These are phyloP conservation scores for Alternaria ventricosa DNA, from an alignment of 2,329 filamentous ascomycete genomes.

Conservation along the genomic window DNA sequence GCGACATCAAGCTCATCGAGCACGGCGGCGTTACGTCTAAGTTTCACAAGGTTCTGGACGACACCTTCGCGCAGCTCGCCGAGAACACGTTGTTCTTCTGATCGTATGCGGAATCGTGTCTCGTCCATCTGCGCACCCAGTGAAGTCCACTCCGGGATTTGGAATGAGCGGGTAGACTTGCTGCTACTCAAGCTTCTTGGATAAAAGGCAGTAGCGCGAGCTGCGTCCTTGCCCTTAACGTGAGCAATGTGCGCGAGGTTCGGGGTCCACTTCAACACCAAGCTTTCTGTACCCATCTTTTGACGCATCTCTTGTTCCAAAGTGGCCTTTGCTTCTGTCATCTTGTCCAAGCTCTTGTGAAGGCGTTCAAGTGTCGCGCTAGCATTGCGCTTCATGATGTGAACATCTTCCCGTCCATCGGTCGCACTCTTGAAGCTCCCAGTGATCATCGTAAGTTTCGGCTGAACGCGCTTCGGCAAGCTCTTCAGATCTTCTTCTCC, in stretches of 20 bases:
- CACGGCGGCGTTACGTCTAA: conserved; percentile 88
- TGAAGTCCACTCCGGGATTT: conserved; percentile 81
- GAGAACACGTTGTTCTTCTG: conserved; percentile 85
- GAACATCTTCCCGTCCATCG: conserved; percentile 58
- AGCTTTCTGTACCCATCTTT: conserved; percentile 58
- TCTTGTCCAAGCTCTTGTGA: conserved; percentile 68
- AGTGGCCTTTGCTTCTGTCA: conserved; percentile 65
- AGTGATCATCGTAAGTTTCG: conserved; percentile 41
- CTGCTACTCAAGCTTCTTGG: conserved; percentile 72
- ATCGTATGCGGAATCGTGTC: conserved; percentile 75
- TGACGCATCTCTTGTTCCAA: conserved; percentile 69
- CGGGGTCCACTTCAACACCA: conserved; percentile 86
- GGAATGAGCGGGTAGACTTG: conserved; percentile 84
- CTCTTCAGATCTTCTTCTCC: conserved; percentile 62
- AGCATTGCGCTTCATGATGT: conserved; percentile 70
- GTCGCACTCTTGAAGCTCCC: conserved; percentile 44
- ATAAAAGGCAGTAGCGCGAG: conserved; percentile 46
- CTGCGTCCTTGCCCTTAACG: conserved; percentile 77
- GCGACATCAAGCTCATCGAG: conserved; percentile 93
- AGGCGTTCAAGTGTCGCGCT: conserved; percentile 70
- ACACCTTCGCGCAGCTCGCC: conserved; percentile 75
- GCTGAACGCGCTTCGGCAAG: conserved; percentile 46
- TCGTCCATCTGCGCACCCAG: conserved; percentile 83
- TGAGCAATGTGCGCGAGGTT: conserved; percentile 90
- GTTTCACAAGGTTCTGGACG: conserved; percentile 79